These are phyloP conservation scores for Gymnopus androsaceus DNA, from an alignment of 1,284 basidiomycete genomes.

Conservation along the genomic window DNA sequence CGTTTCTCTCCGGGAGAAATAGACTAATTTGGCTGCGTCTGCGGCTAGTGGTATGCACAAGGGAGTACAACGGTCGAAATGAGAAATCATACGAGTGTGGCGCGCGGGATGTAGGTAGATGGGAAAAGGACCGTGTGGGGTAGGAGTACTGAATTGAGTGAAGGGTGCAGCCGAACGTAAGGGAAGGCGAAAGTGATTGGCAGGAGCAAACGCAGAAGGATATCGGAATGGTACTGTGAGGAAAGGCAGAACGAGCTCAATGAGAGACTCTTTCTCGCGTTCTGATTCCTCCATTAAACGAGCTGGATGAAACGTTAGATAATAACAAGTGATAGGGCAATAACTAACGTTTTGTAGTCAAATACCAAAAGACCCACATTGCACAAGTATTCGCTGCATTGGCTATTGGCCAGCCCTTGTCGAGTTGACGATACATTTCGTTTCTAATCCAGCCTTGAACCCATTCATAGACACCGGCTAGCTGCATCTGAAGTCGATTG, in stretches of 20 bases:
- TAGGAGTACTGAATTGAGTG: constrained; percentile 34
- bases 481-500: constrained; percentile 63
- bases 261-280: constrained; percentile 45
- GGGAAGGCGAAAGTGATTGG: constrained; percentile 59
- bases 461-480: constrained; percentile 48
- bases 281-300: constrained; percentile 44
- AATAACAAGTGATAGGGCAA: neutral
- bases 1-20: constrained; percentile 60
- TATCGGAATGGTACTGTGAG: constrained; percentile 59
- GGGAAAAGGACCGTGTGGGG: constrained; percentile 58
- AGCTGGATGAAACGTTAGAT: constrained; percentile 34
- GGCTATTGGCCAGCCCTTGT: constrained; percentile 60
- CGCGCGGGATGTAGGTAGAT: constrained; percentile 45
- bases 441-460: constrained; percentile 47
- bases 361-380: constrained; percentile 68
- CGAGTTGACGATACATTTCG: constrained; percentile 42
- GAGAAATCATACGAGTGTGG: constrained; percentile 27
- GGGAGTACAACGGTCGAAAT: constrained; percentile 43
- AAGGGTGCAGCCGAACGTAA: constrained; percentile 29
- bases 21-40: constrained; percentile 62
- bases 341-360: constrained; percentile 50
- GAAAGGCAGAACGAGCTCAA: constrained; percentile 56
- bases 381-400: constrained; percentile 50
- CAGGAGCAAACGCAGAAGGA: constrained; percentile 57
- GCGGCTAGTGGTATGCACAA: constrained; percentile 53